Conservation (phyloP, 257 asterid genomes). For the Linderniella brevidens region DNA sequence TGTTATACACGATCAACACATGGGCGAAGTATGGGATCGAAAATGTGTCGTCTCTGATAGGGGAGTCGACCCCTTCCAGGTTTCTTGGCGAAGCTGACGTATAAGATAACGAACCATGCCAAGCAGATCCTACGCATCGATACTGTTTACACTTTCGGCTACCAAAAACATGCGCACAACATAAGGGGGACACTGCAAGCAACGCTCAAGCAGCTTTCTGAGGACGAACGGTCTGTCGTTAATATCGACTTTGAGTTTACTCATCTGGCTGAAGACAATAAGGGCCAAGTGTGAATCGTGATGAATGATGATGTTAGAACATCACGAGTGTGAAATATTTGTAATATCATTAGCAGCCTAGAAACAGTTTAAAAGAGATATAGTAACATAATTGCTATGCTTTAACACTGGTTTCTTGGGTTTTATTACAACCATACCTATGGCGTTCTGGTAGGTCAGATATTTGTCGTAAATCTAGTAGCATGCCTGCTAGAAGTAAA, state of each 20-base stretch:
- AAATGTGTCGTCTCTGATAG: slow-evolving; percentile 65
- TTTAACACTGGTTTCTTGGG: no score
- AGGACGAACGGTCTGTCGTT: slow-evolving; percentile 80
- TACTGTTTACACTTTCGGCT: slow-evolving; percentile 75
- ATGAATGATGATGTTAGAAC: no score
- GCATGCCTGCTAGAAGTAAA: no score
- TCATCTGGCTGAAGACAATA: slow-evolving; percentile 76
- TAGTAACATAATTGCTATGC: no score
- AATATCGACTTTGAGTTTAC: slow-evolving; percentile 74
- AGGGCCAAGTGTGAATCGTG: slow-evolving; percentile 23
- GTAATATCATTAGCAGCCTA: no score
- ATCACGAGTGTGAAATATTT: no score
- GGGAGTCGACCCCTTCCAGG: slow-evolving; percentile 92
- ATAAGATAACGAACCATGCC: slow-evolving; percentile 77
- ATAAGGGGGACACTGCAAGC: slow-evolving; percentile 76
- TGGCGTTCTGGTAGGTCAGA: no score
- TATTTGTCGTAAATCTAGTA: no score
- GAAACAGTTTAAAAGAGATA: no score
- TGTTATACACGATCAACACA: slow-evolving; percentile 65
- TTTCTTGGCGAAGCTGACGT: slow-evolving; percentile 57
- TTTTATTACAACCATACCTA: no score
- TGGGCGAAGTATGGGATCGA: slow-evolving; percentile 83
- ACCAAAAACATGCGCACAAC: slow-evolving; percentile 65
- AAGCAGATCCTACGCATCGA: slow-evolving; percentile 60
- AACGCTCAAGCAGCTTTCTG: slow-evolving; percentile 63